phyloP scores from a whole-genome alignment of 768 basidiomycete species.

The Pulveroboletus sp. region DNA sequence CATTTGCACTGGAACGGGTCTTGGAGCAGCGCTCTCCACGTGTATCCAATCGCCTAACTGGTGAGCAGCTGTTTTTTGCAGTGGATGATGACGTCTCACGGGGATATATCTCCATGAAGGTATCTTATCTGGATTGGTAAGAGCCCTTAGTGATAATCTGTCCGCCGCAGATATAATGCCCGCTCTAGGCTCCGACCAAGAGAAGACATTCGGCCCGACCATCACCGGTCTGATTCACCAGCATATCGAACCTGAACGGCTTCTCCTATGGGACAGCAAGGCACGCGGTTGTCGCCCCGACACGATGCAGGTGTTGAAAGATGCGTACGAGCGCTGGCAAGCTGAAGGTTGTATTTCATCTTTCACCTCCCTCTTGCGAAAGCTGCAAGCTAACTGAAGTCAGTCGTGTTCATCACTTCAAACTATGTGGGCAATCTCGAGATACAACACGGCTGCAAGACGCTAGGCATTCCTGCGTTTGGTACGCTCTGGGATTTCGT shows the following conservation, averaged over 20 bases:
- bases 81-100: not conserved
- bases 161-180: slow-evolving; percentile 9
- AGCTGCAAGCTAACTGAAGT: not conserved
- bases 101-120: slow-evolving; percentile 35
- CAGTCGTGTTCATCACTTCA: slow-evolving; percentile 81
- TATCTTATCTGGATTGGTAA: slow-evolving; percentile 76
- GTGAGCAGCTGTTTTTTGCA: slow-evolving; percentile 34
- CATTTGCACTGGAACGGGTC: slow-evolving; percentile 78
- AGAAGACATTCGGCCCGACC: slow-evolving; percentile 80
- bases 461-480: slow-evolving; percentile 61
- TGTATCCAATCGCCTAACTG: slow-evolving; percentile 73
- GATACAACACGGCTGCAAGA: slow-evolving; percentile 75
- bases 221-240: slow-evolving; percentile 69
- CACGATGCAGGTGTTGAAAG: slow-evolving; percentile 69
- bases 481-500: slow-evolving; percentile 73
- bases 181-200: slow-evolving; percentile 68
- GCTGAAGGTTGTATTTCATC: slow-evolving; percentile 56
- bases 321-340: slow-evolving; percentile 62
- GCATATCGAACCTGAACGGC: slow-evolving; percentile 68
- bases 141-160: slow-evolving; percentile 8
- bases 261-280: slow-evolving; percentile 77
- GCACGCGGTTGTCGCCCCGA: slow-evolving; percentile 70
- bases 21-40: slow-evolving; percentile 75
- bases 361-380: not conserved
- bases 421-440: slow-evolving; percentile 76